Base-by-base conservation (phyloP, 306 rosid genomes). In the Quercus cerris region DNA sequence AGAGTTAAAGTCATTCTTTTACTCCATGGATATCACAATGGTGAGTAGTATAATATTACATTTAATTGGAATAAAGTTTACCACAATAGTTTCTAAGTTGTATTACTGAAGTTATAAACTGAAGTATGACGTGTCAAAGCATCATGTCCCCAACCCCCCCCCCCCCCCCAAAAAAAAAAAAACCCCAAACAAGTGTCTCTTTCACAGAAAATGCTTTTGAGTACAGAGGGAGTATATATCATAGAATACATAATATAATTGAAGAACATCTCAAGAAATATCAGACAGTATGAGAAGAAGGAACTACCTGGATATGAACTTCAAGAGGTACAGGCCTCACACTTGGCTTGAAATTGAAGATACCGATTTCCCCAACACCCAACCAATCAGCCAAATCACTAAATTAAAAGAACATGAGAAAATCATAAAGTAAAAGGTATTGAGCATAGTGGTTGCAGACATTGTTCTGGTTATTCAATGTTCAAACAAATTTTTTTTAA, bases 331-430 rank as follows among this genome's bases (percentile, higher is more conserved):
- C 99, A 71, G 97, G 99, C 85, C 99, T 90, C 80, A 95, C 99
- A 62, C 99, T 95, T 77, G 99, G 99, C 90, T 95, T 95, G 89
- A 95, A 95, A 85, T 95, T 95, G 90, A 93, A 95, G 74, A 95
- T 95, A 49, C 99, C 98, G n/a, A 84, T 82, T 76, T 95, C 99
- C 78, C 85, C 97, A 73, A 95, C 97, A 70, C 99, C 99, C 90
- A 95, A 84, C 99, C 99, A 95, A 82, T 95, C 99, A 82, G 90
- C 98, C 85, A 95, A 88, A 86, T 95, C 94, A 72, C 98, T 94
- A 62, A 59, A 84, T 62, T 81, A 71, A 83, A 76, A 63, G 61
- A 73, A 77, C 38, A 81, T 66, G 35, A 76, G 31, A 82, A 64
- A 73, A 63, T 68, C 55, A 73, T 10, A 74, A 67, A 19, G 71